These are phyloP conservation scores for Calonectria pauciramosa DNA, from an alignment of 2,329 filamentous ascomycete genomes.

Conservation along the genomic window DNA sequence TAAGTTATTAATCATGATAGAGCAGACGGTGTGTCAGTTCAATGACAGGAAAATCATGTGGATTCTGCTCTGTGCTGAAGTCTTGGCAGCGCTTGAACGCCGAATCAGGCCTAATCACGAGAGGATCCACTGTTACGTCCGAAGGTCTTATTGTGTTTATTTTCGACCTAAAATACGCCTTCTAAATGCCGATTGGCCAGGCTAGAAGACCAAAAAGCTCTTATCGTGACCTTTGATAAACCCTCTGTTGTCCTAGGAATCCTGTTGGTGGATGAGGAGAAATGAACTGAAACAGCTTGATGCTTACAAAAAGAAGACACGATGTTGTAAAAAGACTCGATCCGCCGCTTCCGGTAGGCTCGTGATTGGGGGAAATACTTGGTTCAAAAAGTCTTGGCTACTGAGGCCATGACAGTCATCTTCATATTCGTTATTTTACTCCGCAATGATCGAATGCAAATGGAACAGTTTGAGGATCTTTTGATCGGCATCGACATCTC, in stretches of 20 bases:
- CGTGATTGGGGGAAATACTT: neutral
- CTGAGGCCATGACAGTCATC: neutral
- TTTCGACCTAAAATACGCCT: neutral
- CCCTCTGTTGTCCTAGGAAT: neutral
- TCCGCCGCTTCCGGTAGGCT: neutral
- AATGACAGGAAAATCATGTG: neutral
- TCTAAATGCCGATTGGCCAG: neutral
- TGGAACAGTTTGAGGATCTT: neutral
- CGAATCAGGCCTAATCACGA: neutral
- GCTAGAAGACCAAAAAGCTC: no score
- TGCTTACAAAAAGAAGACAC: neutral
- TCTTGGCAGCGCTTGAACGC: neutral
- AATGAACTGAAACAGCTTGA: neutral
- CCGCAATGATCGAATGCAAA: neutral
- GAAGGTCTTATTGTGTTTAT: no score
- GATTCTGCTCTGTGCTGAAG: neutral
- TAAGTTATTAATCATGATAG: neutral
- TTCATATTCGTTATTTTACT: neutral
- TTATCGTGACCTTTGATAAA: neutral
- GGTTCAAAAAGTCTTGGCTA: neutral
- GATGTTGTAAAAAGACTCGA: neutral
- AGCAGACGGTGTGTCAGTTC: neutral
- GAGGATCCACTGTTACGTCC: neutral
- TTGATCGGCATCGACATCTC: neutral
- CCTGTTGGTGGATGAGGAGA: neutral